phyloP scores from a whole-genome alignment of 2,329 filamentous ascomycete species.

The Aspergillus tamarii region DNA sequence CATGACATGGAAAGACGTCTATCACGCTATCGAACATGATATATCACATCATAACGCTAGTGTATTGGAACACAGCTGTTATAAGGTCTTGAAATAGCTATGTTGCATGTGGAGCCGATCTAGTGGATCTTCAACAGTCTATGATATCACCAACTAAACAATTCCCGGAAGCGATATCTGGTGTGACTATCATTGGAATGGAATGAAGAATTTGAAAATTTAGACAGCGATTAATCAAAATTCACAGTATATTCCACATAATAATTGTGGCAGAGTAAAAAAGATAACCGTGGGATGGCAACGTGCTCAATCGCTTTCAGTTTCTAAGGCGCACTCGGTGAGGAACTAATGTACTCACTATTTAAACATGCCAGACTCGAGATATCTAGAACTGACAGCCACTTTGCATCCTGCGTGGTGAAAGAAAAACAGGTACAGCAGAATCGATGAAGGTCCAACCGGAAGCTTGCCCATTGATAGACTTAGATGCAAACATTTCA shows the following conservation, averaged over 20 bases:
- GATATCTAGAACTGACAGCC: not conserved
- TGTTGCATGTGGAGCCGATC: not conserved
- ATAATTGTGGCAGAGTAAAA: too few relatives aligned
- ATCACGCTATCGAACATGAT: not conserved
- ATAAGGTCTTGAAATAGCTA: not conserved
- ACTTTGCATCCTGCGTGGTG: not conserved
- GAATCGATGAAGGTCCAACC: not conserved
- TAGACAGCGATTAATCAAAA: not conserved
- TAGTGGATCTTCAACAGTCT: not conserved
- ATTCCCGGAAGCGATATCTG: not conserved
- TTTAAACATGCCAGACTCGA: not conserved
- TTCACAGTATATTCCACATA: not conserved
- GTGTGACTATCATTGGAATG: too few relatives aligned
- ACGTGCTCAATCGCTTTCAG: too few relatives aligned
- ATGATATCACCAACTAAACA: not conserved
- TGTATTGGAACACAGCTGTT: not conserved
- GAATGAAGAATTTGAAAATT: not conserved
- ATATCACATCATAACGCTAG: not conserved
- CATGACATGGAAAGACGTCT: not conserved
- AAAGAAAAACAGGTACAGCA: not conserved
- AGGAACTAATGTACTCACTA: too few relatives aligned
- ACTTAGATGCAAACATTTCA: not conserved
- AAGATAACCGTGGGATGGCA: too few relatives aligned
- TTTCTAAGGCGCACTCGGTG: not conserved
- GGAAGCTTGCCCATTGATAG: not conserved